phyloP scores from a whole-genome alignment of 2,329 filamentous ascomycete species.

The Hypoxylon sp. region DNA sequence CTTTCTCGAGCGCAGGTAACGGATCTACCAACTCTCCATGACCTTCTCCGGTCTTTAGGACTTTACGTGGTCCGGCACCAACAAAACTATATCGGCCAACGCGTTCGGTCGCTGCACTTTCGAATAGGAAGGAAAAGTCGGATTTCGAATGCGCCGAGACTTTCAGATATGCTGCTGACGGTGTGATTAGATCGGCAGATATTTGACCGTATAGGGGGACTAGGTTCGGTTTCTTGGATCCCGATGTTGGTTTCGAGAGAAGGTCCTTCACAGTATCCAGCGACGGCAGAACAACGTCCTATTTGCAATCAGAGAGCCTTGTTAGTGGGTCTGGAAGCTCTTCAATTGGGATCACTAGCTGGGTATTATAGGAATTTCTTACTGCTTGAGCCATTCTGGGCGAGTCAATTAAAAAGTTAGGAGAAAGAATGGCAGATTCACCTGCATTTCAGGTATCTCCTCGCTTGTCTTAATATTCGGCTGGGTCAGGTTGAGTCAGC shows the following conservation, averaged over 20 bases:
- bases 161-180: conserved; percentile 95
- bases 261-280: conserved; percentile 64
- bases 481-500: conserved; percentile 33
- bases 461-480: conserved; percentile 15
- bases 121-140: conserved; percentile 92
- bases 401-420: conserved; percentile 14
- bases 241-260: conserved; percentile 57
- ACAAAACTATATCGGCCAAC: conserved; percentile 97
- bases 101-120: conserved; percentile 93
- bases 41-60: conserved; percentile 88
- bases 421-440: conserved; percentile 3
- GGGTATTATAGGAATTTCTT: conserved; percentile 29
- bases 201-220: conserved; percentile 88
- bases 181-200: conserved; percentile 92
- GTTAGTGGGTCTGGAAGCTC: conserved; percentile 35
- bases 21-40: conserved; percentile 90
- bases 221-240: conserved; percentile 72
- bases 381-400: conserved; percentile 50
- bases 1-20: conserved; percentile 83
- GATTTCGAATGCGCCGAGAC: conserved; percentile 81
- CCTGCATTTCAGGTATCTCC: conserved; percentile 14
- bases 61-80: conserved; percentile 83
- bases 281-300: conserved; percentile 62
- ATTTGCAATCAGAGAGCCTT: conserved; percentile 33
- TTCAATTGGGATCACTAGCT: conserved; percentile 11